Evolutionary conservation across 495 filamentous ascomycete genomes (phyloP), one percentile per base, ranked within the genome.

Genomic region (Haplographium delicatum): DNA sequence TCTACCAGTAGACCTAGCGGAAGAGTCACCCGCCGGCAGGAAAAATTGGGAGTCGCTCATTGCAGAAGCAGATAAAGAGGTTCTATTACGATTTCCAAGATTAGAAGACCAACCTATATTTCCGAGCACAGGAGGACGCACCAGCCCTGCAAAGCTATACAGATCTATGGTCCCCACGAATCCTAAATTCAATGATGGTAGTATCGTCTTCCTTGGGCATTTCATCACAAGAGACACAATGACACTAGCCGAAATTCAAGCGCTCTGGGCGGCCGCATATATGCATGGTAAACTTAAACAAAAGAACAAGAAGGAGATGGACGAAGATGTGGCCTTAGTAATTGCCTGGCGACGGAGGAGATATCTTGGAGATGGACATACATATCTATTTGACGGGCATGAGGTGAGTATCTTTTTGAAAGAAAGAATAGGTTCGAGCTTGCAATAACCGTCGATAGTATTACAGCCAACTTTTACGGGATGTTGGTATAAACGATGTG

Each of bases 281-380:
- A 52, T 70, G 5, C 57, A 65, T 5, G 65, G 62, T 2, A 52
- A 61, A 37, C 8, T 67, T 16, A 54, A 61, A 5, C 24, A 67
- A 3, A 67, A 64, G 1, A 53, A 56, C 7, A 13, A 57, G 4
- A 42, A 54, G 2, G 50, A 50, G 10, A 71, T 71, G 65, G 60
- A 35, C 0, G 41, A 35, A 27, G 69, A 71, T 42, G 56, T 68
- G n/a, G 57, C 68, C 1, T 39, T 54, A 6, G 68, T 60, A 59
- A 68, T 67, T 28, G 65, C 60, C 0, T 72, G 68, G 67, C 64
- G 63, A 1, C 45, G 68, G 2, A 70, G 66, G 57, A 51, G 69
- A 10, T 72, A 72, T 47, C 45, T 68, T 5, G 46, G 24, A 15
- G 46, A 49, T 27, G 46, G 46, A 15, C 9, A 49, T 49, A 49